phyloP scores from a whole-genome alignment of 257 asterid species.

The Lithospermum erythrorhizon region DNA sequence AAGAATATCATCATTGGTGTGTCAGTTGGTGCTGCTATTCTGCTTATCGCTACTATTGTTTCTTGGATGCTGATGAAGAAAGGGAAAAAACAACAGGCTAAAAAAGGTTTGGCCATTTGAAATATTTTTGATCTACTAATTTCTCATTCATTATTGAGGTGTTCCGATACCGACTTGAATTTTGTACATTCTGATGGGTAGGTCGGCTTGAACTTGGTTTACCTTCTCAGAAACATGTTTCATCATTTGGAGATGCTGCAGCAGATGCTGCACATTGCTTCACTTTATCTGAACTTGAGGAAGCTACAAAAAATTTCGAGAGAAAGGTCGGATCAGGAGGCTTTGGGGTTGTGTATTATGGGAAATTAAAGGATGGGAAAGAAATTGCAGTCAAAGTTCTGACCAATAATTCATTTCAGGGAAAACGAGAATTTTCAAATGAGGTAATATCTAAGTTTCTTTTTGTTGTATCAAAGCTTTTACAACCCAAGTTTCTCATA shows the following conservation, averaged over 20 bases:
- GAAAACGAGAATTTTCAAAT: slow-evolving; percentile 83
- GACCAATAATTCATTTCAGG: slow-evolving; percentile 86
- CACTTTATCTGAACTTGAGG: slow-evolving; percentile 63
- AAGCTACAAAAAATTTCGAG: slow-evolving; percentile 70
- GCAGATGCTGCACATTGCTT: slow-evolving; percentile 86
- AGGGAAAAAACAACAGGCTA: slow-evolving; percentile 32
- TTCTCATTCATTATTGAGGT: slow-evolving; percentile 4
- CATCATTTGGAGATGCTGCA: slow-evolving; percentile 47
- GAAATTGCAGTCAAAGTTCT: slow-evolving; percentile 92
- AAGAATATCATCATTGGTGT: slow-evolving; percentile 68
- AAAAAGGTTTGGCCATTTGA: slow-evolving; percentile 34
- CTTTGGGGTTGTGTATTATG: slow-evolving; percentile 85
- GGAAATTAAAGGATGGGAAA: slow-evolving; percentile 62
- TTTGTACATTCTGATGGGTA: slow-evolving; percentile 13
- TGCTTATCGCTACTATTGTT: slow-evolving; percentile 54
- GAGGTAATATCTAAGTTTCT: slow-evolving; percentile 42
- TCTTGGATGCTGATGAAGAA: slow-evolving; percentile 50
- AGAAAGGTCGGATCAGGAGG: slow-evolving; percentile 89
- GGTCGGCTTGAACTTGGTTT: slow-evolving; percentile 30
- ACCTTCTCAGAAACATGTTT: slow-evolving; percentile 33
- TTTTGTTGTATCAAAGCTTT: not conserved
- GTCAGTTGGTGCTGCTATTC: slow-evolving; percentile 63
- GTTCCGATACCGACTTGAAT: slow-evolving; percentile 13
- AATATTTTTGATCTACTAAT: slow-evolving; percentile 3
- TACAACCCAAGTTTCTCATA: not conserved